Evolutionary conservation across 345 rosid genomes (phyloP).

Genomic region (Excoecaria cochinchinensis): DNA sequence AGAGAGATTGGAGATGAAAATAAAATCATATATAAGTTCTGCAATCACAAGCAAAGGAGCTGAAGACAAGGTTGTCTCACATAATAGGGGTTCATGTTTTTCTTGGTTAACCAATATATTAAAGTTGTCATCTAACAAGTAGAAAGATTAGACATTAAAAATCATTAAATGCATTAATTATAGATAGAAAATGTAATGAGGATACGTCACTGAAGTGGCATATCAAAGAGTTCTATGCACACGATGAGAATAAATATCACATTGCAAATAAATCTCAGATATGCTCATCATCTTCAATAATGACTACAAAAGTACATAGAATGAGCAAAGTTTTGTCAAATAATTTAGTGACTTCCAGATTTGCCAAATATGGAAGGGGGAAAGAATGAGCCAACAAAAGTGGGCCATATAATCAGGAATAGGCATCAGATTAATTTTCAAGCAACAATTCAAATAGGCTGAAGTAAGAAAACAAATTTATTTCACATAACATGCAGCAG

Average conservation of each 20-base stretch:
- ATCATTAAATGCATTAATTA: not conserved
- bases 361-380: not conserved
- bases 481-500: not conserved
- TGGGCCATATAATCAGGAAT: not conserved
- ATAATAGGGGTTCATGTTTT: not conserved
- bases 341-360: not conserved
- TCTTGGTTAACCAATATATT: not conserved
- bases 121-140: not conserved
- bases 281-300: not conserved
- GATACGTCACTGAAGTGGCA: not conserved
- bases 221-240: not conserved
- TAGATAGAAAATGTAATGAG: not conserved
- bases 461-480: conserved; percentile 3
- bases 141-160: not conserved
- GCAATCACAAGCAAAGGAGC: too few relatives aligned
- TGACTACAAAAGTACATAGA: not conserved
- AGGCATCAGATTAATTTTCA: not conserved
- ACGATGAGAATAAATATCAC: not conserved
- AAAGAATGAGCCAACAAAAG: not conserved
- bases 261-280: not conserved
- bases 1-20: not conserved
- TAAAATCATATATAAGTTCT: not conserved
- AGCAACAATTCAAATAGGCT: not conserved
- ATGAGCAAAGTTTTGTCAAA: not conserved
- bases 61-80: not conserved